A percentile compares a stretch with the other conserved stretches of the same genome.
phyloP scores from a whole-genome alignment of 305 asterid species.

The Stenogyne calaminthoides region DNA sequence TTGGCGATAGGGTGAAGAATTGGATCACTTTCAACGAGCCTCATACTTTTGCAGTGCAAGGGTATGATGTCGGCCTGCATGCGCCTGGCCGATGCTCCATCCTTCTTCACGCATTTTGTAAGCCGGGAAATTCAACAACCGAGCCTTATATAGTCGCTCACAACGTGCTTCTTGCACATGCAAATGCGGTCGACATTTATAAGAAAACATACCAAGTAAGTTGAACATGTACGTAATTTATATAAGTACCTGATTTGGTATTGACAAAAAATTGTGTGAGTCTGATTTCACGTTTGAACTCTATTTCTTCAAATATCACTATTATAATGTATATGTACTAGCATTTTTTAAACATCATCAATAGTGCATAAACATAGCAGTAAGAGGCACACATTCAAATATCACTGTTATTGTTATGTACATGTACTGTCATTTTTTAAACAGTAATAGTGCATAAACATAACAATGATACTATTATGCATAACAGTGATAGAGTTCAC shows the following conservation, averaged over 20 bases:
- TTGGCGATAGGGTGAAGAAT: slow-evolving; percentile 85
- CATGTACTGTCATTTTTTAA: too few species aligned
- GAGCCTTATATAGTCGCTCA: slow-evolving; percentile 86
- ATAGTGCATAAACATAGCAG: too few species aligned
- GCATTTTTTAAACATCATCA: too few species aligned
- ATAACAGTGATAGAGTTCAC: too few species aligned
- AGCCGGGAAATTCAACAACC: slow-evolving; percentile 76
- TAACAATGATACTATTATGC: too few species aligned
- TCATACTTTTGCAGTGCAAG: slow-evolving; percentile 71
- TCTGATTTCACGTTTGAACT: too few species aligned
- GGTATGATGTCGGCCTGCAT: slow-evolving; percentile 75
- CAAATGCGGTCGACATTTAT: slow-evolving; percentile 61
- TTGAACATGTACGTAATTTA: neutral
- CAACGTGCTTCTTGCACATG: slow-evolving; percentile 71
- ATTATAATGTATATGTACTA: too few species aligned
- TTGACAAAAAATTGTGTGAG: neutral
- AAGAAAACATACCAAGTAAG: slow-evolving; percentile 64
- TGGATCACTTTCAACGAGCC: slow-evolving; percentile 99
- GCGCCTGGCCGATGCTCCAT: slow-evolving; percentile 81
- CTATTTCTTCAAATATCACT: too few species aligned
- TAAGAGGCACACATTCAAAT: too few species aligned
- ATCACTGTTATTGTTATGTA: too few species aligned
- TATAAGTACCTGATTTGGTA: neutral
- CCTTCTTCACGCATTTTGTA: slow-evolving; percentile 42
- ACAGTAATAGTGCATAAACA: too few species aligned